A percentile compares a stretch with the other conserved stretches of the same genome.
phyloP scores from a whole-genome alignment of 2,329 filamentous ascomycete species.

The Ascochyta pisi region DNA sequence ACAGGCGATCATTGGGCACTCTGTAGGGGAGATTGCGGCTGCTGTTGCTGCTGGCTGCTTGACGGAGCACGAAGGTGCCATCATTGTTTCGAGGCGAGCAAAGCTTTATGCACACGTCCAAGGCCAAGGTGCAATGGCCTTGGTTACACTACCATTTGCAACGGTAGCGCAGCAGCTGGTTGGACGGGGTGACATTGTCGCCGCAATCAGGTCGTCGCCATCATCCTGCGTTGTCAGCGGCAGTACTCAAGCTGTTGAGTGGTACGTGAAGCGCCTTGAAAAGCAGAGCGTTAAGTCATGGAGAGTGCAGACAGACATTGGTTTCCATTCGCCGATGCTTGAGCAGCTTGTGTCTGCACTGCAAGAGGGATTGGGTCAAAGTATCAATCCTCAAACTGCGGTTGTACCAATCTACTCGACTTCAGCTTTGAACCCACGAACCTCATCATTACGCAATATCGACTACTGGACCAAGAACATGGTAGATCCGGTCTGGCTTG shows the following conservation, averaged over 20 bases:
- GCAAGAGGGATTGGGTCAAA: constrained; percentile 14
- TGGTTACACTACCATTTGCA: constrained; percentile 43
- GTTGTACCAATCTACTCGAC: constrained; percentile 49
- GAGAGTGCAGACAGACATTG: constrained; percentile 51
- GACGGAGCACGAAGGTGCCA: constrained; percentile 44
- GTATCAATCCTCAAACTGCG: constrained; percentile 22
- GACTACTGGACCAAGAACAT: constrained; percentile 53
- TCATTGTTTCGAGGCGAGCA: constrained; percentile 47
- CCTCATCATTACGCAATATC: constrained; percentile 30
- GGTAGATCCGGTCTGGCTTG: constrained; percentile 49
- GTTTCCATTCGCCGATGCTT: constrained; percentile 53
- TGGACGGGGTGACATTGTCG: constrained; percentile 33
- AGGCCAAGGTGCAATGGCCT: constrained; percentile 41
- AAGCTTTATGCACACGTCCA: constrained; percentile 41
- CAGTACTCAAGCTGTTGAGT: constrained; percentile 28
- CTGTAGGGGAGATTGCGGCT: constrained; percentile 52
- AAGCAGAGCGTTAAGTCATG: constrained; percentile 39
- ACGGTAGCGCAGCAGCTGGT: constrained; percentile 33
- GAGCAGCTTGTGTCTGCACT: constrained; percentile 41
- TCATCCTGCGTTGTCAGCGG: constrained; percentile 48
- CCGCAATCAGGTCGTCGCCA: constrained; percentile 49
- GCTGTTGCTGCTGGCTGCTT: constrained; percentile 40
- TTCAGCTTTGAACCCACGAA: constrained; percentile 35
- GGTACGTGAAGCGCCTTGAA: constrained; percentile 25
- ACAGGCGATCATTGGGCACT: constrained; percentile 52